A percentile compares a stretch with the other conserved stretches of the same genome.
Conservation (phyloP, 2,329 filamentous ascomycete species). For the Fusarium nodosum region DNA sequence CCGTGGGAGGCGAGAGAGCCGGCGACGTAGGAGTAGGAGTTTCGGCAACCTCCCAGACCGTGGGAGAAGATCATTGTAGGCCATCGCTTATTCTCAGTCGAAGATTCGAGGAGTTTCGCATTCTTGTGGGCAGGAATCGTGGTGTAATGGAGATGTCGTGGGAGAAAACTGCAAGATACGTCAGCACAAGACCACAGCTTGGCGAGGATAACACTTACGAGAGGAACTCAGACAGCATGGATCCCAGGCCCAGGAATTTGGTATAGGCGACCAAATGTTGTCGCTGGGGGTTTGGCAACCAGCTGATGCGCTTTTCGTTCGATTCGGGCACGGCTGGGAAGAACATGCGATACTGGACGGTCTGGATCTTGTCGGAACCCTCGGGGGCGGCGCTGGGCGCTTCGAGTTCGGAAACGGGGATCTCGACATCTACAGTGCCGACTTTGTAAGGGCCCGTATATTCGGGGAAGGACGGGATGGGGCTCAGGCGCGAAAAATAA, state of each 20-base stretch:
- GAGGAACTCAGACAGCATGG: constrained; percentile 68
- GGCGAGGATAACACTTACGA: constrained; percentile 62
- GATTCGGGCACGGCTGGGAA: constrained; percentile 75
- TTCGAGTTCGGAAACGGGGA: constrained; percentile 73
- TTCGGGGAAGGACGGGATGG: constrained; percentile 78
- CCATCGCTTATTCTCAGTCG: constrained; percentile 70
- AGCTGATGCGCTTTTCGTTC: constrained; percentile 73
- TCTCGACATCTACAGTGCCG: constrained; percentile 81
- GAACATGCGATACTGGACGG: constrained; percentile 84
- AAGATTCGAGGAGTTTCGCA: constrained; percentile 70
- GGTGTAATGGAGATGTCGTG: constrained; percentile 79
- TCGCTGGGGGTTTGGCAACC: constrained; percentile 83
- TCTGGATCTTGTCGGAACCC: constrained; percentile 71
- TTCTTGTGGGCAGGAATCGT: constrained; percentile 80
- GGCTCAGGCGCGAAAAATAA: constrained; percentile 71
- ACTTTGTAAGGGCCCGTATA: constrained; percentile 81
- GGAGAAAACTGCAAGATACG: constrained; percentile 67
- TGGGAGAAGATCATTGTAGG: constrained; percentile 90
- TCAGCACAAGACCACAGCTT: constrained; percentile 1
- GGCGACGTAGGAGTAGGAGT: constrained; percentile 86
- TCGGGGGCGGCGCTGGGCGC: constrained; percentile 67
- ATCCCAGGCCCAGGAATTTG: constrained; percentile 77
- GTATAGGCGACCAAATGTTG: constrained; percentile 82
- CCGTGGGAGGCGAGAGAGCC: constrained; percentile 86
- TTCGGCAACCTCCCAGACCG: constrained; percentile 83